Evolutionary conservation across 306 rosid genomes (phyloP), one percentile per base, ranked within the genome.

Genomic region (Lagenaria siceraria): DNA sequence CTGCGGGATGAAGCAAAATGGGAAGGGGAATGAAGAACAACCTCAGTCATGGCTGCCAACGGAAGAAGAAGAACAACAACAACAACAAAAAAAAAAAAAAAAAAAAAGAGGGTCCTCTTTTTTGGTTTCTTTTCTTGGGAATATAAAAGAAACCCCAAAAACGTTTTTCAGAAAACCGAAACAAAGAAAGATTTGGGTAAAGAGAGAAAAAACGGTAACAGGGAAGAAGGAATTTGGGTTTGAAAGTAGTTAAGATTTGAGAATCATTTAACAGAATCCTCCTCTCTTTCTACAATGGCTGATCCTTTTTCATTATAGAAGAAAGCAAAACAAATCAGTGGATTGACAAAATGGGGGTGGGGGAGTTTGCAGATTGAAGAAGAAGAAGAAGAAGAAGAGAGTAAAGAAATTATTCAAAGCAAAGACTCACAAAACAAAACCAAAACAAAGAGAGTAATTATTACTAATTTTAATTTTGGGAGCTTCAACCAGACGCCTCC

Each of bases 41-140:
- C 87, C 82, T 88, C 87, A 42, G 91, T 94, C 97, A 91, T 93
- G 86, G 91, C 85, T 87, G 91, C 89, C 89, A 85, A 84, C 79
- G 92, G 78, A 81, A 86, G 73, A 11, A 49, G 3, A 64, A 63
- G 7, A 35, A 31, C 1, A 31, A 61, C 1, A 15, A 35, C 11
- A 40, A 42, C 0, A 42, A 33, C 7, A 4, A 33, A 4, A 4
- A 33, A 33, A 33, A 4, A 33, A 33, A 3, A 33, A 33, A 2
- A 18, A 27, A 53, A 19, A 38, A n/a, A 38, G 7, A 38, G 31
- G 58, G 12, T 35, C 31, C 58, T 31, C 68, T 56, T 77, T 77
- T 25, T 49, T 48, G 58, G 82, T 74, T 82, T 46, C 53, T 80
- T 83, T 84, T 83, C 54, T 85, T 83, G 81, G 80, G 78, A 82